These are phyloP conservation scores for Colletotrichum spaethianum DNA, from an alignment of 2,329 filamentous ascomycete genomes.

Conservation along the genomic window DNA sequence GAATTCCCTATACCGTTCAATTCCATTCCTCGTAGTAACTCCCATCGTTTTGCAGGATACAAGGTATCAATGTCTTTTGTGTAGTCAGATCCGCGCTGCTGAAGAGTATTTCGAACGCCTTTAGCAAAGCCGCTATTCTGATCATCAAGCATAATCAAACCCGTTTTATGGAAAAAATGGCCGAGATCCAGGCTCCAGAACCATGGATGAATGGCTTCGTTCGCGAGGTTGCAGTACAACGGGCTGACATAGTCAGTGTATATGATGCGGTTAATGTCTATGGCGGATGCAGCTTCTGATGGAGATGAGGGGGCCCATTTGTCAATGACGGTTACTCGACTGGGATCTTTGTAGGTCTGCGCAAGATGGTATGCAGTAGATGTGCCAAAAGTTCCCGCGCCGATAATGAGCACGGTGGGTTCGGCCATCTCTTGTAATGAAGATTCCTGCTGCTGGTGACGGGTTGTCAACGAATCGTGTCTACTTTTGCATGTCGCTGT, in stretches of 20 bases:
- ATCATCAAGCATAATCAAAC: slow-evolving; percentile 21
- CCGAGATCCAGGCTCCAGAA: slow-evolving; percentile 26
- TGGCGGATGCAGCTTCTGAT: slow-evolving; percentile 44
- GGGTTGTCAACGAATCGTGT: not conserved
- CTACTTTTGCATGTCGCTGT: not conserved
- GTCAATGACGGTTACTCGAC: slow-evolving; percentile 39
- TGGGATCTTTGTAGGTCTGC: slow-evolving; percentile 21
- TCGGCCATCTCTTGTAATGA: slow-evolving; percentile 7
- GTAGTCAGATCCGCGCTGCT: slow-evolving; percentile 30
- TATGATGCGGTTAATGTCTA: slow-evolving; percentile 56
- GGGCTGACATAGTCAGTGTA: slow-evolving; percentile 52
- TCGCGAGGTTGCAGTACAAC: slow-evolving; percentile 49
- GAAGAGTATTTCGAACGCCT: slow-evolving; percentile 5
- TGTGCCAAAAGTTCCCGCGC: slow-evolving; percentile 65
- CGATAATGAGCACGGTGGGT: slow-evolving; percentile 57
- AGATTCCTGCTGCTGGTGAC: not conserved
- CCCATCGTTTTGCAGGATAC: not conserved
- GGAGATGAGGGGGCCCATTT: slow-evolving; percentile 2
- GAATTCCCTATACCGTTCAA: not conserved
- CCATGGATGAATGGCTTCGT: slow-evolving; percentile 48
- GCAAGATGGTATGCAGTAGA: slow-evolving; percentile 64
- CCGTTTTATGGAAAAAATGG: slow-evolving; percentile 32
- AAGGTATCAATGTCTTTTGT: slow-evolving; percentile 3
- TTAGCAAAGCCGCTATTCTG: not conserved
- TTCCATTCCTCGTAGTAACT: not conserved